These are phyloP conservation scores for Lasiodiplodia sp. DNA, from an alignment of 2,329 filamentous ascomycete genomes.

Conservation along the genomic window DNA sequence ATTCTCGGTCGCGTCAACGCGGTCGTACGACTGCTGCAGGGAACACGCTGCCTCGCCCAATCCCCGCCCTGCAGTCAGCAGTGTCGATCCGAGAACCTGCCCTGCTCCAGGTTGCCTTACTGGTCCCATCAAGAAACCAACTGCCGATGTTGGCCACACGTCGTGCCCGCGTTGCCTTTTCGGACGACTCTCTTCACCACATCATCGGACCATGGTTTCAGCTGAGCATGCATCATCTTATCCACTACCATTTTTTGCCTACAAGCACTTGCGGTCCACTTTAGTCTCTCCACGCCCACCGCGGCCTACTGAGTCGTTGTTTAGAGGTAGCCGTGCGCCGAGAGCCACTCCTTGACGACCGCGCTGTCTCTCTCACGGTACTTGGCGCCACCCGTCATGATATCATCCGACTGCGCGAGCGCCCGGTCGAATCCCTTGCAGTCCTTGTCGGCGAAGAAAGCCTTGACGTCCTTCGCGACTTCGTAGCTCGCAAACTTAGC, in stretches of 20 bases:
- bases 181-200: background rate
- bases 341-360: constrained; percentile 80
- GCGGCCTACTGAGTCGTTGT: constrained; percentile 1
- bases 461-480: constrained; percentile 76
- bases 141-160: constrained; percentile 9
- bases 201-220: constrained; percentile 7
- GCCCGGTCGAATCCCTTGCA: constrained; percentile 86
- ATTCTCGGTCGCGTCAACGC: background rate
- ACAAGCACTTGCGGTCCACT: constrained; percentile 1
- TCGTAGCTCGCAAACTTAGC: constrained; percentile 77
- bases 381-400: constrained; percentile 79
- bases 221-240: constrained; percentile 2
- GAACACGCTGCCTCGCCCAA: background rate
- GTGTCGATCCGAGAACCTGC: background rate
- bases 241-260: background rate
- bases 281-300: constrained; percentile 24
- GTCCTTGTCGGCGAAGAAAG: constrained; percentile 88
- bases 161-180: background rate
- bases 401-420: constrained; percentile 84
- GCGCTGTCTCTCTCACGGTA: constrained; percentile 81
- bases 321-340: constrained; percentile 61
- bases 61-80: background rate
- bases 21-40: constrained; percentile 18
- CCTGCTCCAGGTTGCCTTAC: background rate
- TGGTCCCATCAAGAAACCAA: background rate